These are phyloP conservation scores for Podaxis sp. DNA, from an alignment of 768 basidiomycete species.

Conservation along the genomic window DNA sequence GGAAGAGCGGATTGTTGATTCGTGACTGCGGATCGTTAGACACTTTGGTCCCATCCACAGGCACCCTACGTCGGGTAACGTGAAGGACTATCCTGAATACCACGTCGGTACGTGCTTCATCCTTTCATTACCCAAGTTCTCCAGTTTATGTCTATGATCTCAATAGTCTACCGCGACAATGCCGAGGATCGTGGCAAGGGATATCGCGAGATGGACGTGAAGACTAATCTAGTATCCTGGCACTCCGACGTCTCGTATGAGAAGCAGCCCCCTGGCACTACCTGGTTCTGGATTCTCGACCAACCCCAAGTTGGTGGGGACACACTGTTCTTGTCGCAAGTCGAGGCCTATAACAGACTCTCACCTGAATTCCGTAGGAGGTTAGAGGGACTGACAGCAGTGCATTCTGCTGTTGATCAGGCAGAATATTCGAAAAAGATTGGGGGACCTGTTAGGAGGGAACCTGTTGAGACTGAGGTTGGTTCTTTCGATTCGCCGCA, in stretches of 20 bases:
- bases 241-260: slow-evolving; percentile 58
- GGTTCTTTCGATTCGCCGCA: not conserved
- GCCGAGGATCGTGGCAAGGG: slow-evolving; percentile 22
- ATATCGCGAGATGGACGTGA: not conserved
- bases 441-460: slow-evolving; percentile 46
- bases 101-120: slow-evolving; percentile 44
- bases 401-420: slow-evolving; percentile 53
- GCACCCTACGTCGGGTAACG: slow-evolving; percentile 47
- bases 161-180: slow-evolving; percentile 44
- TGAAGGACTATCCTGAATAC: slow-evolving; percentile 53
- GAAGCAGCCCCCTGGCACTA: slow-evolving; percentile 50
- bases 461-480: slow-evolving; percentile 44
- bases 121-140: not conserved
- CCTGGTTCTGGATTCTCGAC: slow-evolving; percentile 54
- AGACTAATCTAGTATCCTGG: slow-evolving; percentile 35
- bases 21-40: slow-evolving; percentile 16
- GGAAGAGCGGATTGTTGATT: not conserved
- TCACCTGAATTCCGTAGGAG: slow-evolving; percentile 53
- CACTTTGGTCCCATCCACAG: slow-evolving; percentile 45
- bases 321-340: slow-evolving; percentile 53
- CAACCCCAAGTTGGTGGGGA: slow-evolving; percentile 42
- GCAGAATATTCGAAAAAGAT: slow-evolving; percentile 38
- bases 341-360: slow-evolving; percentile 56
- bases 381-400: slow-evolving; percentile 51
- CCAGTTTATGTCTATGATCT: not conserved